Percentiles rank a stretch among this genome's conserved stretches.
These are phyloP conservation scores for Flaveria bidentis DNA, from an alignment of 129 eudicot species.

Conservation along the genomic window DNA sequence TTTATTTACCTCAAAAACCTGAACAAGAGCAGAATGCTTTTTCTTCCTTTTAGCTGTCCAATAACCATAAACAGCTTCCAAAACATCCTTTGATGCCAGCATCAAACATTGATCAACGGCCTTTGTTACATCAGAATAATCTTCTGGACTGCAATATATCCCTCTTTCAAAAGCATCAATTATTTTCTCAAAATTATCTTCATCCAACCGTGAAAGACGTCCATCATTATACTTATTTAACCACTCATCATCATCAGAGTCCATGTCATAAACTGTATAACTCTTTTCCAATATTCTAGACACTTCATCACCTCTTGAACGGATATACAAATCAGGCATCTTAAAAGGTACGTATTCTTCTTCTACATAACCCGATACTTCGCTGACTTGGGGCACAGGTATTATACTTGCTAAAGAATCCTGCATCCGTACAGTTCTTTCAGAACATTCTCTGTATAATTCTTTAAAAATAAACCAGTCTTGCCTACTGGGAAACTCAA, in stretches of 20 bases:
- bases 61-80: constrained; percentile 60
- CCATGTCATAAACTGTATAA: constrained; percentile 72
- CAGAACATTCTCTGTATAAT: constrained; percentile 64
- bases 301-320: constrained; percentile 67
- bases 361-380: constrained; percentile 45
- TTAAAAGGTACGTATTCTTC: constrained; percentile 34
- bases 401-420: constrained; percentile 44
- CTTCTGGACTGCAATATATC: constrained; percentile 54
- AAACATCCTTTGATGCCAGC: constrained; percentile 51
- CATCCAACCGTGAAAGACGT: constrained; percentile 34
- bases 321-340: constrained; percentile 67
- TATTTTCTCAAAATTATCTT: constrained; percentile 63
- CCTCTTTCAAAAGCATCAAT: constrained; percentile 85
- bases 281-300: constrained; percentile 59
- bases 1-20: constrained; percentile 72
- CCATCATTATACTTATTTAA: constrained; percentile 51
- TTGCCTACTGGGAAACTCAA: constrained; percentile 69
- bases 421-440: constrained; percentile 45
- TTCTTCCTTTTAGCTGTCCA: constrained; percentile 75
- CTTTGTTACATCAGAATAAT: constrained; percentile 45
- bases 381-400: constrained; percentile 80
- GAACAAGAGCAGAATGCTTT: constrained; percentile 46
- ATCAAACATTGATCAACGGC: constrained; percentile 44
- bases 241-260: constrained; percentile 80
- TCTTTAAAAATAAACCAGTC: constrained; percentile 85